These are phyloP conservation scores for Xylariaceae sp. DNA, from an alignment of 2,329 filamentous ascomycete species.

Conservation along the genomic window DNA sequence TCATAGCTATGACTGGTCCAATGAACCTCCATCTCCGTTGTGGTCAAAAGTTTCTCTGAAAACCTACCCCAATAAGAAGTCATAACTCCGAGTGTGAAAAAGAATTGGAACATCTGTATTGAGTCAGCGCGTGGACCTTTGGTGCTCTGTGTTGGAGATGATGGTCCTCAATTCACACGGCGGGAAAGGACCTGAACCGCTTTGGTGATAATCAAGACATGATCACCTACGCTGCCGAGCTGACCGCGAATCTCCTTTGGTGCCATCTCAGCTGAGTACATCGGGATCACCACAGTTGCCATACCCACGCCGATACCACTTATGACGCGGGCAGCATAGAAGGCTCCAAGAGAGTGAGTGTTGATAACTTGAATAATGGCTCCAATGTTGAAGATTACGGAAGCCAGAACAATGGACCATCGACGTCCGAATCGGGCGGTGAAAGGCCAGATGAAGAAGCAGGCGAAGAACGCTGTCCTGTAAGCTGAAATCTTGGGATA, in stretches of 20 bases:
- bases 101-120: constrained; percentile 37
- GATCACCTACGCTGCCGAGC: constrained; percentile 28
- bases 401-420: constrained; percentile 34
- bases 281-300: constrained; percentile 39
- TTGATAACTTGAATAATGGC: constrained; percentile 35
- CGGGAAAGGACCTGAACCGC: too few relatives aligned
- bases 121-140: not conserved
- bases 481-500: too few relatives aligned
- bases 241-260: constrained; percentile 41
- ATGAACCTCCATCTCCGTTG: too few relatives aligned
- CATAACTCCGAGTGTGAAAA: constrained; percentile 39
- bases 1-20: too few relatives aligned
- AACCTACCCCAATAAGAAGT: constrained; percentile 35
- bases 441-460: constrained; percentile 40
- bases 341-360: constrained; percentile 31
- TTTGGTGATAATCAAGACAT: too few relatives aligned
- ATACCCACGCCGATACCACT: constrained; percentile 31
- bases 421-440: constrained; percentile 36
- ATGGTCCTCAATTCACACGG: not conserved
- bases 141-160: not conserved
- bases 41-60: too few relatives aligned
- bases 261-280: constrained; percentile 41
- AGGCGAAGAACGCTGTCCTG: constrained; percentile 33
- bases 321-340: constrained; percentile 34
- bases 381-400: constrained; percentile 40